Percentiles rank a stretch among this genome's conserved stretches.
Evolutionary conservation across 768 basidiomycete genomes (phyloP).

Genomic region (Trametes cubensis): DNA sequence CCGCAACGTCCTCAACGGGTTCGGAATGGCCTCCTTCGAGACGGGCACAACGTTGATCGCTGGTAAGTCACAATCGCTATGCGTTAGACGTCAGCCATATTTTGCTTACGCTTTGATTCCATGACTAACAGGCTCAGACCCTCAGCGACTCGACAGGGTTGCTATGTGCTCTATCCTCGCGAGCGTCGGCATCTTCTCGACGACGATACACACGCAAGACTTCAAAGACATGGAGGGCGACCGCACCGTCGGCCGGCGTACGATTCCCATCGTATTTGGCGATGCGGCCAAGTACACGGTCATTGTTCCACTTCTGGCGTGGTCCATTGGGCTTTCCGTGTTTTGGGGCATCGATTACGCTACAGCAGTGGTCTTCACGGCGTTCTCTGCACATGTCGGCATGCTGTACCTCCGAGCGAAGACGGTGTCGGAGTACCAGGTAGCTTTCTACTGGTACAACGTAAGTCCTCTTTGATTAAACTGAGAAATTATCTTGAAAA

Average conservation of each 20-base stretch:
- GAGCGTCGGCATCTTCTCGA: slow-evolving; percentile 36
- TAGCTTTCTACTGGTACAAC: slow-evolving; percentile 35
- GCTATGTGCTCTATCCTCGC: slow-evolving; percentile 28
- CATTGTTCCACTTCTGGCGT: slow-evolving; percentile 25
- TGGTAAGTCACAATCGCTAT: slow-evolving; percentile 3
- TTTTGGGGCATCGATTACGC: slow-evolving; percentile 27
- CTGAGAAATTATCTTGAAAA: too few species aligned
- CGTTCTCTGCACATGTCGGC: slow-evolving; percentile 25
- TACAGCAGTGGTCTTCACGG: slow-evolving; percentile 14
- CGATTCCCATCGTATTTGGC: slow-evolving; percentile 24
- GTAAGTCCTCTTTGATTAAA: slow-evolving; percentile 20
- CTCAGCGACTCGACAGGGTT: slow-evolving; percentile 22
- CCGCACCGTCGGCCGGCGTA: slow-evolving; percentile 16
- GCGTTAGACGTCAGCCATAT: too few species aligned
- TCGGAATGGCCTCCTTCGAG: slow-evolving; percentile 25
- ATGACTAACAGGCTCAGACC: slow-evolving; percentile 10
- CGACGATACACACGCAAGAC: slow-evolving; percentile 39
- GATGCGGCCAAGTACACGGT: slow-evolving; percentile 24
- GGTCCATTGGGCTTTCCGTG: slow-evolving; percentile 29
- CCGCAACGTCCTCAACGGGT: slow-evolving; percentile 24
- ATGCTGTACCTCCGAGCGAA: slow-evolving; percentile 24
- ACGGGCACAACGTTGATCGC: slow-evolving; percentile 30
- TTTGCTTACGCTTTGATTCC: too few species aligned
- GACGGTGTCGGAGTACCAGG: slow-evolving; percentile 27
- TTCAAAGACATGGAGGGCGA: slow-evolving; percentile 24